Evolutionary conservation across 2,329 filamentous ascomycete genomes (phyloP), one percentile per base, ranked within the genome.

Genomic region (Metarhizium album): DNA sequence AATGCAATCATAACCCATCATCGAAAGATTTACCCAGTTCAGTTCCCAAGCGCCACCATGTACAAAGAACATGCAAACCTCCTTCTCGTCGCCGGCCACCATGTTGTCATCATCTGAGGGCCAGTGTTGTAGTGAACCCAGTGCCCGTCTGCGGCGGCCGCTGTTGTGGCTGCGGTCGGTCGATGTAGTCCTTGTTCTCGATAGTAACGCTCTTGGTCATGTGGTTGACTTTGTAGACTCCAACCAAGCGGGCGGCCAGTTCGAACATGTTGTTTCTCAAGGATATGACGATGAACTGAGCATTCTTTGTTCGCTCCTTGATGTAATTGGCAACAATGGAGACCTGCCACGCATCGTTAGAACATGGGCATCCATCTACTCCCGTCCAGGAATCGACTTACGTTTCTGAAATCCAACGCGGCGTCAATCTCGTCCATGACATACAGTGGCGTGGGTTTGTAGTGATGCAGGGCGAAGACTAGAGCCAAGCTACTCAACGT

Each of bases 391-490:
- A 3, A 46, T 49, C 11, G 43, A 82, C 87, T 84, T 64, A 95
- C 93, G 66, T 98, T 98, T 71, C 90, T 78, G 76, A 98, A 98
- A 73, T 98, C 93, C 71, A 98, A 71, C 29, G 93, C 93, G 22
- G 93, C 93, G 70, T 98, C 93, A 67, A 98, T 98, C 73, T 98
- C 93, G 70, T 98, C 93, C 93, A 98, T 98, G 61, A 98, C 93
- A 67, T 98, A 98, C 55, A 98, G 70, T 49, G 93, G 93, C 54
- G 93, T 98, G 9, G 93, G 93, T 73, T 95, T 95, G 70, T 96
- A 98, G 65, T 97, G 91, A 69, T 98, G 93, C 61, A 98, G 70
- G 29, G 93, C 93, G 74, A 98, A 98, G n/a, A 98, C 93, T 52
- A 98, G 73, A 22, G 93, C 93, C 69, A 98, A 71, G 68, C 86